Evolutionary conservation across 2,329 filamentous ascomycete species (phyloP), one percentile per base, ranked within the genome.

Genomic region (Chrysoporthe austroafricana): DNA sequence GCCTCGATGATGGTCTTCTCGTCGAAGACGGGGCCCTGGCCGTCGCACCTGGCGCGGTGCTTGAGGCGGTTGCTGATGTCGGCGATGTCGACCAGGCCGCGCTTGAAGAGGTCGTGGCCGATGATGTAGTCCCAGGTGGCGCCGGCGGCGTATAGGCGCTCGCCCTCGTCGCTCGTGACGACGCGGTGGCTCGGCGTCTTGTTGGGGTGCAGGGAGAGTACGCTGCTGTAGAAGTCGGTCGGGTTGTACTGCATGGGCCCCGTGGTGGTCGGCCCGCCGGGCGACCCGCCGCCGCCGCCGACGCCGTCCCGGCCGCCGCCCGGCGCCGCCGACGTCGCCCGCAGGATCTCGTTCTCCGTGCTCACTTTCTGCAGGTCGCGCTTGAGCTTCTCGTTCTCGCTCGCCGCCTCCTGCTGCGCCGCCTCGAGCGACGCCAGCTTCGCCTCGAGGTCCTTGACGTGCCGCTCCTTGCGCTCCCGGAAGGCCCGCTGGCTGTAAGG

Each of bases 111-210:
- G 7, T 92, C 88, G 77, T 97, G 93, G 64, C 83, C 84, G 74
- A 96, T 91, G 69, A 98, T 96, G 64, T 94, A 83, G 74, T 97
- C 94, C 95, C 95, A 98, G 0, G 94, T 91, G 2, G 93, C 92
- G 21, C 90, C 90, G 0, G 91, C 90, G 48, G 90, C 91, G 7
- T 96, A 83, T 16, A 96, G 80, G 42, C 85, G 85, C 76, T 93
- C 88, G 4, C 91, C 91, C 1, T 83, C 81, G n/a, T 87, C 83
- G 50, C 87, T 88, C 36, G 86, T 85, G 42, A 88, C 86, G 70
- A 94, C 85, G n/a, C 91, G 86, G 76, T 94, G 91, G 69, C 86
- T 88, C 0, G 86, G 88, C 1, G 81, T 83, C 79, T 90, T 88
- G 76, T 89, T 88, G 71, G 81, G 75, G 78, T 92, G 85, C 76